Percentiles rank a stretch among this genome's conserved stretches.
Conservation (phyloP, 2,329 filamentous ascomycete species). For the Fusarium sp. region DNA sequence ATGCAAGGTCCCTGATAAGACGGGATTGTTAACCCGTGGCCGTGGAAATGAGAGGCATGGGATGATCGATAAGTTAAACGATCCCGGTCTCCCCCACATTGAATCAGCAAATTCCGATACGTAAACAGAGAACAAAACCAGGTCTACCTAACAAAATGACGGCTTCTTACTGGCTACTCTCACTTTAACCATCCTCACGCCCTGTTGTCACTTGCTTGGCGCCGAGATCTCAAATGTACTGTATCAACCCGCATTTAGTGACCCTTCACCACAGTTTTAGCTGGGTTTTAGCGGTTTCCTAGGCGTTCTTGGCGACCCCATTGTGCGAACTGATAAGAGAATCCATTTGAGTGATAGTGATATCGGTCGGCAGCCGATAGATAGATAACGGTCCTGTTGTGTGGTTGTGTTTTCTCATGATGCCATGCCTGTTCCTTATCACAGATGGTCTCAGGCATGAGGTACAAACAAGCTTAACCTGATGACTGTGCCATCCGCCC, state of each 20-base stretch:
- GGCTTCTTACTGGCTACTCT: conserved; percentile 39
- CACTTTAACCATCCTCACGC: conserved; percentile 16
- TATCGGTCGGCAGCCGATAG: conserved; percentile 35
- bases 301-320: conserved; percentile 14
- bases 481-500: conserved; percentile 23
- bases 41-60: conserved; percentile 28
- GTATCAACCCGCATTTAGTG: conserved; percentile 35
- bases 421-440: conserved; percentile 38
- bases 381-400: conserved; percentile 27
- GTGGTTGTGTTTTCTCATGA: conserved; percentile 19
- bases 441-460: conserved; percentile 11
- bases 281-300: conserved; percentile 4
- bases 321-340: conserved; percentile 32
- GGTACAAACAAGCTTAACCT: conserved; percentile 40
- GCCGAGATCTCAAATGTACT: conserved; percentile 27
- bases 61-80: conserved; percentile 28
- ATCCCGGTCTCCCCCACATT: conserved; percentile 26
- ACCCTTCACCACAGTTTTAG: conserved; percentile 15
- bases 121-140: conserved; percentile 45
- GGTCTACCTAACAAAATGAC: too few species aligned
- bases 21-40: conserved; percentile 18
- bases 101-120: conserved; percentile 52
- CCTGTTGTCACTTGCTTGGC: conserved; percentile 33
- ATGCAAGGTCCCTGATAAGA: conserved; percentile 39
- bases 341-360: conserved; percentile 24